A percentile compares a stretch with the other conserved stretches of the same genome.
phyloP scores from a whole-genome alignment of 1,139 yeast genomes.

The Ogataea hybrid region DNA sequence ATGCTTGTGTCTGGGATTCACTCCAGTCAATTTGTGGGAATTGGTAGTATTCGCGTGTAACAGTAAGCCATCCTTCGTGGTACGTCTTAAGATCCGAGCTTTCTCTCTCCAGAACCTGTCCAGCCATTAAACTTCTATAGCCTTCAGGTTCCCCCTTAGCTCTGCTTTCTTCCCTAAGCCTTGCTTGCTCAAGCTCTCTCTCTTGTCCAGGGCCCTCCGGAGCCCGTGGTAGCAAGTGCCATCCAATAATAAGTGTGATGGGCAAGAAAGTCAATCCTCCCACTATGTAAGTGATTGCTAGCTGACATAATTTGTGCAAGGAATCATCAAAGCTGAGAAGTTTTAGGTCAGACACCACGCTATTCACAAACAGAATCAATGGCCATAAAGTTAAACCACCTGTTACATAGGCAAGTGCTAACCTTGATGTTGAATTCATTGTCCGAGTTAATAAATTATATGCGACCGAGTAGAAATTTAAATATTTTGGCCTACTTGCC shows the following conservation, averaged over 20 bases:
- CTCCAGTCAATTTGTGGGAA: conserved; percentile 41
- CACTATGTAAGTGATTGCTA: conserved; percentile 43
- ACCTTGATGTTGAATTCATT: neutral
- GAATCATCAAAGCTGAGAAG: neutral
- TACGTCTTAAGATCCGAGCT: conserved; percentile 63
- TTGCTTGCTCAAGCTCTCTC: conserved; percentile 22
- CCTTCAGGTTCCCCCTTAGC: conserved; percentile 30
- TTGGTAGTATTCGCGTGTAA: conserved; percentile 70
- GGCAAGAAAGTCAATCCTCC: conserved; percentile 87
- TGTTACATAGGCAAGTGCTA: neutral
- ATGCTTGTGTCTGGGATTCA: conserved; percentile 30
- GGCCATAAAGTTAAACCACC: conserved; percentile 1
- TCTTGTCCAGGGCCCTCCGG: conserved; percentile 15
- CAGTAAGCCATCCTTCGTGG: conserved; percentile 78
- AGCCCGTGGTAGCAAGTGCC: conserved; percentile 37
- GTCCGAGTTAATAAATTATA: neutral
- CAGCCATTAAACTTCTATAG: conserved; percentile 49
- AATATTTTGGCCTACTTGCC: no score
- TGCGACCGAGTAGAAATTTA: no score
- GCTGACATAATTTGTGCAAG: conserved; percentile 19
- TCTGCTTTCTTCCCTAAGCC: conserved; percentile 26
- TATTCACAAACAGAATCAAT: neutral
- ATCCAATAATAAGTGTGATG: conserved; percentile 38
- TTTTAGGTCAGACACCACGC: neutral
- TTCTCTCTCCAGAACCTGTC: conserved; percentile 57